Percentiles rank a stretch among this genome's conserved stretches.
Evolutionary conservation across 441 rosid species (phyloP).

Genomic region (Codiaeum variegatum): DNA sequence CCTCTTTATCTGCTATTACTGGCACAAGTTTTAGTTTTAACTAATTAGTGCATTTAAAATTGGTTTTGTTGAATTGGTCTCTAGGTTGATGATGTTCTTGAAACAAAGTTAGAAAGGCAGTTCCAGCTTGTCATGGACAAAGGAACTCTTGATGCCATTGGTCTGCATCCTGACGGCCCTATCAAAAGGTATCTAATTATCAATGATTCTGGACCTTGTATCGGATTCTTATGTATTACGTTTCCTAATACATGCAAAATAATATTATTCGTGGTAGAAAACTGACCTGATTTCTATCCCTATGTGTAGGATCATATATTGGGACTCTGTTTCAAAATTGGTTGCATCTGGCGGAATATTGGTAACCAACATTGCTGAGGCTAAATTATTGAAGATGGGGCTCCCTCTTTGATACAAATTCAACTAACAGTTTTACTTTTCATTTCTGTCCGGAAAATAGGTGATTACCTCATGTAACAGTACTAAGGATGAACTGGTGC

Average conservation of each 20-base stretch:
- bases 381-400: background rate
- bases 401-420: background rate
- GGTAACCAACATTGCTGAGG: conserved; percentile 40
- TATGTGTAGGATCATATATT: conserved; percentile 61
- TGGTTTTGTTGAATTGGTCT: conserved; percentile 16
- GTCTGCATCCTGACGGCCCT: conserved; percentile 88
- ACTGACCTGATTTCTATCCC: conserved; percentile 11
- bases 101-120: conserved; percentile 58
- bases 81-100: conserved; percentile 87
- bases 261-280: background rate
- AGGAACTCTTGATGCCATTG: conserved; percentile 95
- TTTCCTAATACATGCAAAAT: background rate
- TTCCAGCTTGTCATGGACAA: conserved; percentile 89
- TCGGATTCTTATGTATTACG: background rate
- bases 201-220: background rate
- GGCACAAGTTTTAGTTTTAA: conserved; percentile 1
- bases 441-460: conserved; percentile 24
- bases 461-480: conserved; percentile 81
- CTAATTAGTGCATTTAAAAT: background rate
- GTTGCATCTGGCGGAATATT: conserved; percentile 73
- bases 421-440: background rate
- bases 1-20: no score
- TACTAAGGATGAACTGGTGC: conserved; percentile 77
- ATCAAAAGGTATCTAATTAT: conserved; percentile 57
- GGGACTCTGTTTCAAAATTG: conserved; percentile 86